A percentile compares a stretch with the other conserved stretches of the same genome.
phyloP scores from a whole-genome alignment of 2,329 filamentous ascomycete genomes.

The Domatiomyces globalis region DNA sequence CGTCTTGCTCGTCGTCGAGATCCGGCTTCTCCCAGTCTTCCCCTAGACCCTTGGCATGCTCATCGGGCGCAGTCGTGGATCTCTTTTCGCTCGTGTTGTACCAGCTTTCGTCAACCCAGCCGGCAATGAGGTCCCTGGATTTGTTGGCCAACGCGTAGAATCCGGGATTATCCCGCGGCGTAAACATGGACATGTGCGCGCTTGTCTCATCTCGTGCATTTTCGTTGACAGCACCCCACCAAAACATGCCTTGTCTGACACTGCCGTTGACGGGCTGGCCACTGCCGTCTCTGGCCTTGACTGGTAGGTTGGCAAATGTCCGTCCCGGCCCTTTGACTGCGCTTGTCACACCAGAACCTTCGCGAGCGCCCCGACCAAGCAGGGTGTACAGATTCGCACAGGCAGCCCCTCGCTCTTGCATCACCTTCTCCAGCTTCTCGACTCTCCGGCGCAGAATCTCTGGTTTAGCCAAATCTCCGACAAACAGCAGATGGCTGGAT shows the following conservation, averaged over 20 bases:
- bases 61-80: slow-evolving; percentile 7
- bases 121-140: slow-evolving; percentile 26
- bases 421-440: slow-evolving; percentile 50
- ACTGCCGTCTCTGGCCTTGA: slow-evolving; percentile 8
- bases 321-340: slow-evolving; percentile 45
- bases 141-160: slow-evolving; percentile 28
- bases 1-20: slow-evolving; percentile 12
- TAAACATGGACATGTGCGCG: slow-evolving; percentile 53
- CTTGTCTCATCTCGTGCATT: slow-evolving; percentile 61
- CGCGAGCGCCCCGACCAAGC: slow-evolving; percentile 53
- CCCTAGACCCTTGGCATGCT: slow-evolving; percentile 5
- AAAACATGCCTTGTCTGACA: slow-evolving; percentile 35
- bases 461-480: slow-evolving; percentile 72
- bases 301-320: slow-evolving; percentile 77
- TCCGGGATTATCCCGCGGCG: slow-evolving; percentile 30
- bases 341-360: slow-evolving; percentile 33
- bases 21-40: slow-evolving; percentile 16
- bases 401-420: slow-evolving; percentile 10
- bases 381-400: slow-evolving; percentile 81
- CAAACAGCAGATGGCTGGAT: slow-evolving; percentile 81
- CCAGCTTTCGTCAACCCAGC: slow-evolving; percentile 23
- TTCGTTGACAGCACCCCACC: slow-evolving; percentile 64
- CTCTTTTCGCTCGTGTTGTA: slow-evolving; percentile 13
- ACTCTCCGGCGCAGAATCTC: slow-evolving; percentile 69
- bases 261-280: slow-evolving; percentile 15